phyloP scores from a whole-genome alignment of 306 rosid species.

The Sechiopsis laciniata region DNA sequence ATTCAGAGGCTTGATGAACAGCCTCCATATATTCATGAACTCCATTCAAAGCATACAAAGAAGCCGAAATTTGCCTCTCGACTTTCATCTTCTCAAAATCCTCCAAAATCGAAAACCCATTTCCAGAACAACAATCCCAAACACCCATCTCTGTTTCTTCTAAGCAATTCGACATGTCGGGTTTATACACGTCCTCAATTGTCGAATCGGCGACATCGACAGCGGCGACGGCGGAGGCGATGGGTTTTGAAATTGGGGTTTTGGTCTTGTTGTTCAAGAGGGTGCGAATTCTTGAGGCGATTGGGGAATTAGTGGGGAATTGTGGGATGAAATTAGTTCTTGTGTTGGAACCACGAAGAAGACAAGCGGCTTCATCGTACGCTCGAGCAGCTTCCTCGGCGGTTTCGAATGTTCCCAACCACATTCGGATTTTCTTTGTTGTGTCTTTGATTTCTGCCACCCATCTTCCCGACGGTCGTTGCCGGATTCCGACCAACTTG shows the following conservation, averaged over 20 bases:
- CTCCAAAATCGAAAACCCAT: slow-evolving; percentile 28
- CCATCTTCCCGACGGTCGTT: slow-evolving; percentile 99
- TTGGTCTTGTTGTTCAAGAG: slow-evolving; percentile 53
- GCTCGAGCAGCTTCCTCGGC: slow-evolving; percentile 96
- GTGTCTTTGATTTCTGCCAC: slow-evolving; percentile 98
- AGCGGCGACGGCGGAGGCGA: background rate
- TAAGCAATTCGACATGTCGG: slow-evolving; percentile 54
- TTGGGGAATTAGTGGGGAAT: slow-evolving; percentile 74
- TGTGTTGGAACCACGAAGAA: slow-evolving; percentile 82
- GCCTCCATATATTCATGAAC: slow-evolving; percentile 85
- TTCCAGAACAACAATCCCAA: slow-evolving; percentile 18
- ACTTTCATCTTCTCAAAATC: slow-evolving; percentile 76
- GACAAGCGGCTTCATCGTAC: slow-evolving; percentile 94
- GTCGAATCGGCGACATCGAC: background rate
- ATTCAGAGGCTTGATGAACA: slow-evolving; percentile 53
- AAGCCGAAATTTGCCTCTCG: slow-evolving; percentile 88
- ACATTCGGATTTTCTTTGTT: slow-evolving; percentile 83
- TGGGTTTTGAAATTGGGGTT: background rate
- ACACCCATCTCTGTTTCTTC: slow-evolving; percentile 30
- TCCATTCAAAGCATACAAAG: slow-evolving; percentile 86
- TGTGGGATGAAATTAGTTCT: slow-evolving; percentile 79
- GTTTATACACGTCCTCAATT: slow-evolving; percentile 51
- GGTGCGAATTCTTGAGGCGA: slow-evolving; percentile 65
- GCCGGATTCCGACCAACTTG: slow-evolving; percentile 88
- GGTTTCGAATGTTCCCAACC: slow-evolving; percentile 96